Evolutionary conservation across 169 alveolate genomes (phyloP), one percentile per base, ranked within the genome.

Genomic region (Cryptosporidium andersoni): DNA sequence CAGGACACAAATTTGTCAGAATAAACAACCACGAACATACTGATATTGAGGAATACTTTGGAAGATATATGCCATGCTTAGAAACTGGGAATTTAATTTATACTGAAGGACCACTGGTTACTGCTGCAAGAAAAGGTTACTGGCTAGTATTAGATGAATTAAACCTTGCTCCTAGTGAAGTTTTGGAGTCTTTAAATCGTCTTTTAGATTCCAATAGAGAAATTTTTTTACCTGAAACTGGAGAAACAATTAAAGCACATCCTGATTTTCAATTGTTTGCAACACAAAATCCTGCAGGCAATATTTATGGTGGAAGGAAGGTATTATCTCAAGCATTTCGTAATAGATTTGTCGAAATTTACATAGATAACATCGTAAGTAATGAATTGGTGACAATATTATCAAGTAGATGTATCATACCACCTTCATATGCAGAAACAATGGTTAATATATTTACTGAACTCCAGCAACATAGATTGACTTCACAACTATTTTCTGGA

Each of bases 141-240:
- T 98, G 99, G 99, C 95, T 98, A 8, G 97, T 98, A 49, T 91
- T 98, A 80, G 99, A 98, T 88, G 99, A 98, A 93, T 93, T 98
- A 48, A 98, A 98, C 88, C 93, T 98, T 82, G 99, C 99, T 42
- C 99, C 99, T 2, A 92, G 98, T 62, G 99, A 98, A 82, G 97
- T 98, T 8, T 89, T 98, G 47, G 99, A 98, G 82, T 98, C 99
- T 36, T 89, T 98, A 66, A 98, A 98, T 82, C 95, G 99, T 88
- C 94, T 98, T 51, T 91, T 98, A 58, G 99, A 98, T 92, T 99
- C 97, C 90, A 98, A 98, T 90, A 92, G 99, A 52, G 99, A 98
- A 89, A 81, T 98, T 47, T 95, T 95, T 88, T 91, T 98, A 47
- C 97, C 99, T 2, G 99, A 98, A 90, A 96, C 99, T 5, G 94